Base-by-base conservation (phyloP, 768 basidiomycete genomes). In the Botryobasidium botryosum region DNA sequence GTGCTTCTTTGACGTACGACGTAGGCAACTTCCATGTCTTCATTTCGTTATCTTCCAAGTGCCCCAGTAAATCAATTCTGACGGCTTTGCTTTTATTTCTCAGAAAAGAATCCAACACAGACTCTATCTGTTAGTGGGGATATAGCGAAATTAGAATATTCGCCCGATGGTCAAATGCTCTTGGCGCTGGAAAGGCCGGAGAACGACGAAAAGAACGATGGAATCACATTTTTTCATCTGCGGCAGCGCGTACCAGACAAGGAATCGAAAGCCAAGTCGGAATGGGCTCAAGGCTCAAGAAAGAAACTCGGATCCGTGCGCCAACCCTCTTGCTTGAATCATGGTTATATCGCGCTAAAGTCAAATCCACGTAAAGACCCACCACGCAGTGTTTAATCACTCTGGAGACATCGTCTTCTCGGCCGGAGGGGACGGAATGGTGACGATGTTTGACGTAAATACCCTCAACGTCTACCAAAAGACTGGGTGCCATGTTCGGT, bases 111-210 rank as follows among this genome's bases (percentile, higher is more conserved):
- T n/a, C n/a, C n/a, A n/a, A n/a, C n/a, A n/a, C n/a, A n/a, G n/a
- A n/a, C n/a, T n/a, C n/a, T n/a, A n/a, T n/a, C n/a, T n/a, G n/a
- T n/a, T n/a, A n/a, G n/a, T n/a, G n/a, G n/a, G n/a, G n/a, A n/a
- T n/a, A n/a, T n/a, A n/a, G n/a, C n/a, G n/a, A n/a, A 24, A 26
- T 13, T 42, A 13, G 24, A 42, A 42, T 42, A 42, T 24, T 26
- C 23, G 13, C 8, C 40, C 13, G 40, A 42, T 24, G 40, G 40
- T 13, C 10, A 27, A 13, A 10, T 27, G 15, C 13, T 42, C 1
- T 12, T 42, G 40, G 23, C 26, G 8, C 8, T 21, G 15, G 25
- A 42, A 15, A n/a, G n/a, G 8, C 13, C 24, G 40, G 25, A 31
- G 40, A 42, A 26, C n/a, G 26, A 27, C 20, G 40, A 42, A 7